These are phyloP conservation scores for Wallacemonas sp. DNA, from an alignment of 208 protist species.

Conservation along the genomic window DNA sequence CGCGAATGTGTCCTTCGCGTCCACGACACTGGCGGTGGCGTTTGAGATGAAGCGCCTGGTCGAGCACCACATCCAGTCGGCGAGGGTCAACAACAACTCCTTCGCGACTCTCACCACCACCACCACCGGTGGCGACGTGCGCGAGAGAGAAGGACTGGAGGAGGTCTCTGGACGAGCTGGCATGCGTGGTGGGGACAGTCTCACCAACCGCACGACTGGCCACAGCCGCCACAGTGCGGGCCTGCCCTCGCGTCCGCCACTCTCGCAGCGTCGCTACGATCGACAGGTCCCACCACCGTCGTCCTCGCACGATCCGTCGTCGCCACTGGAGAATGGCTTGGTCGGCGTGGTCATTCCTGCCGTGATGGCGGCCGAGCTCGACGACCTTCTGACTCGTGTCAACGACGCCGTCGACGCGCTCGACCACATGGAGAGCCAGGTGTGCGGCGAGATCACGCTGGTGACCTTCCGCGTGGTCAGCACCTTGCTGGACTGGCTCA, in stretches of 20 bases:
- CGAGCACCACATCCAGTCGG: constrained; percentile 8
- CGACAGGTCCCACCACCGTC: too few species aligned
- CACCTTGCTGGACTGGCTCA: constrained; percentile 71
- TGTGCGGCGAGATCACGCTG: constrained; percentile 70
- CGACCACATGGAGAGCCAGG: constrained; percentile 47
- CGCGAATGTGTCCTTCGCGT: constrained; percentile 25
- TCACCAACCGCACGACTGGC: too few species aligned
- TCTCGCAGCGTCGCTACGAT: constrained; percentile 2
- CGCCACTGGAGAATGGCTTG: not conserved
- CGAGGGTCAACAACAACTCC: constrained; percentile 19
- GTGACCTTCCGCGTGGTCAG: constrained; percentile 79
- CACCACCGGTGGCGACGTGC: not conserved
- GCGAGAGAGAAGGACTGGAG: not conserved
- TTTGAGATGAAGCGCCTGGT: constrained; percentile 12
- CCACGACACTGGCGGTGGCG: constrained; percentile 6
- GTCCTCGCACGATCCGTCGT: too few species aligned
- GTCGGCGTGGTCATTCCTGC: constrained; percentile 19
- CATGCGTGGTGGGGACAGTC: too few species aligned
- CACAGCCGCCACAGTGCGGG: constrained; percentile 8
- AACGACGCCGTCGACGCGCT: constrained; percentile 22
- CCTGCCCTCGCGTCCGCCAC: too few species aligned
- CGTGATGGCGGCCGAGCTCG: constrained; percentile 33
- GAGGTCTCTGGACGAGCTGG: too few species aligned
- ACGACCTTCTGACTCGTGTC: constrained; percentile 29
- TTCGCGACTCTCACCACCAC: constrained; percentile 11